These are phyloP conservation scores for Rhodofomes roseus DNA, from an alignment of 1,284 basidiomycete species.

Conservation along the genomic window DNA sequence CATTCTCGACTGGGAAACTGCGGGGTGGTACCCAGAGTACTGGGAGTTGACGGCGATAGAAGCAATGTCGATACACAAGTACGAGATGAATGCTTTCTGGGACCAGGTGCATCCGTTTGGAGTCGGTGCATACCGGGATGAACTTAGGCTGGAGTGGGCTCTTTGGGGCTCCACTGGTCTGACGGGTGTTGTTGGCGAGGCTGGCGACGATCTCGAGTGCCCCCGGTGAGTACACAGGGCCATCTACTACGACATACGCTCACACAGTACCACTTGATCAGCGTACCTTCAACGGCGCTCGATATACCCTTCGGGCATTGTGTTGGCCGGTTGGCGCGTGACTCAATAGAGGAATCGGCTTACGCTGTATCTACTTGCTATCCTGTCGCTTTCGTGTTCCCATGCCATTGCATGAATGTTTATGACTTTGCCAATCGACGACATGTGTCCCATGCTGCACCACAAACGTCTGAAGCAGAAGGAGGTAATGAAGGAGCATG, in stretches of 20 bases:
- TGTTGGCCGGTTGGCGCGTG: no score
- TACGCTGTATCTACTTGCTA: no score
- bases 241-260: neutral
- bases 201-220: neutral
- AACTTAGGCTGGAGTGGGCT: neutral
- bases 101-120: neutral
- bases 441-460: no score
- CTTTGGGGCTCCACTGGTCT: neutral
- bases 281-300: neutral
- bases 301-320: no score
- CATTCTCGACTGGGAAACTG: constrained; percentile 21
- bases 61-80: neutral
- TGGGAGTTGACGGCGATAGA: constrained; percentile 14
- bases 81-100: neutral
- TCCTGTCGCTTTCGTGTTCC: no score
- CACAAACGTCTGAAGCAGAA: no score
- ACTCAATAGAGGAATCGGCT: no score
- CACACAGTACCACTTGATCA: neutral
- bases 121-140: neutral
- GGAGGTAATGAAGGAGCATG: no score
- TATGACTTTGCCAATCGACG: no score
- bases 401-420: no score
- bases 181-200: neutral
- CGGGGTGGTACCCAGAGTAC: constrained; percentile 23
- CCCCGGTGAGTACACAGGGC: neutral